phyloP scores from a whole-genome alignment of 1,284 basidiomycete genomes.

The Microbotryomycetes sp. region DNA sequence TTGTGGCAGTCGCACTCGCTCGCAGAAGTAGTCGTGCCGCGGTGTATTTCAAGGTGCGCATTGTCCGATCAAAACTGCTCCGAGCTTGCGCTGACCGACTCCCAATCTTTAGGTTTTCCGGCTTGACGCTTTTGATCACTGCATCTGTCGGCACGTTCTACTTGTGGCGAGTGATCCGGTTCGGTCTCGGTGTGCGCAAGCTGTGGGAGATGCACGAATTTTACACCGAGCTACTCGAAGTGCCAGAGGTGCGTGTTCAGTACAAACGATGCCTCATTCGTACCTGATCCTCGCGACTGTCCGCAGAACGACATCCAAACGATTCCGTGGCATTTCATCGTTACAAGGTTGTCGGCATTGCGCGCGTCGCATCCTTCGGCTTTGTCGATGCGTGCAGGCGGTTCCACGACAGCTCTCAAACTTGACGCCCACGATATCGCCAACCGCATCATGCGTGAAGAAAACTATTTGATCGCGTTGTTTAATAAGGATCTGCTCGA shows the following conservation, averaged over 20 bases:
- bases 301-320: slow-evolving; percentile 91
- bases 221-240: slow-evolving; percentile 51
- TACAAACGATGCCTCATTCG: background rate
- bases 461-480: slow-evolving; percentile 95
- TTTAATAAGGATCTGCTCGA: slow-evolving; percentile 96
- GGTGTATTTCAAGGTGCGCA: slow-evolving; percentile 69
- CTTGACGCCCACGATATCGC: slow-evolving; percentile 95
- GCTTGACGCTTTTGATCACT: slow-evolving; percentile 68
- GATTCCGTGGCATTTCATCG: slow-evolving; percentile 91
- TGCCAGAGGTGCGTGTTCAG: slow-evolving; percentile 49
- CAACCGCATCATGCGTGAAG: slow-evolving; percentile 92
- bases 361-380: slow-evolving; percentile 35
- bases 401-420: slow-evolving; percentile 46
- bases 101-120: slow-evolving; percentile 55
- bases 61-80: slow-evolving; percentile 1
- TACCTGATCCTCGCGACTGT: background rate
- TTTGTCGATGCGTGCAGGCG: slow-evolving; percentile 29
- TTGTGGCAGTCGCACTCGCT: slow-evolving; percentile 50
- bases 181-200: slow-evolving; percentile 53
- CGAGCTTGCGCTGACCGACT: background rate
- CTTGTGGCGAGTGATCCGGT: slow-evolving; percentile 49
- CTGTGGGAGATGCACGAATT: slow-evolving; percentile 91
- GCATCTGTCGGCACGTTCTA: slow-evolving; percentile 74
- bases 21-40: slow-evolving; percentile 68
- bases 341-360: slow-evolving; percentile 59